Conservation (phyloP, 352 stramenopile genomes). For the Globisporangium abappressorium region DNA sequence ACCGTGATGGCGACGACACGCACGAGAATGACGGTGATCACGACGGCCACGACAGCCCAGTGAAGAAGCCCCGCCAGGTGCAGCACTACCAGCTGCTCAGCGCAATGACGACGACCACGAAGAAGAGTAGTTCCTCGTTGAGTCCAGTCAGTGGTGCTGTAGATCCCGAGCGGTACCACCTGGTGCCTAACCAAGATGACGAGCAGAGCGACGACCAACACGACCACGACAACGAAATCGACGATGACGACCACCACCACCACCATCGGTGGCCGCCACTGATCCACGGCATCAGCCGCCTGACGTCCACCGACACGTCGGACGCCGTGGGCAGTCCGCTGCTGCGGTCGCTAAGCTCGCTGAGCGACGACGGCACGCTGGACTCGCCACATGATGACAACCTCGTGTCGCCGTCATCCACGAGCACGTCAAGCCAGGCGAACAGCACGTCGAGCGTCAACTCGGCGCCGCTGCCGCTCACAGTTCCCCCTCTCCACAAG, state of each 20-base stretch:
- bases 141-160: not conserved
- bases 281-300: constrained; percentile 9
- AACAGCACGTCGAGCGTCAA: constrained; percentile 27
- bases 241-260: not conserved
- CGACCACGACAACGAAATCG: not conserved
- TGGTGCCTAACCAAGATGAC: constrained; percentile 1
- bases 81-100: constrained; percentile 10
- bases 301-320: constrained; percentile 21
- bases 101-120: not conserved
- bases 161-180: constrained; percentile 2
- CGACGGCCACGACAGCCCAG: not conserved
- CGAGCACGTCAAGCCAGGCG: constrained; percentile 42
- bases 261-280: constrained; percentile 12
- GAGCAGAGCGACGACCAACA: constrained; percentile 7
- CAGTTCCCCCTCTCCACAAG: constrained; percentile 16
- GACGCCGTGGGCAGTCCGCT: constrained; percentile 28
- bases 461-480: constrained; percentile 30
- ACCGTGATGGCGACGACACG: constrained; percentile 15
- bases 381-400: constrained; percentile 40
- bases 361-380: constrained; percentile 35
- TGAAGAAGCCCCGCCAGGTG: not conserved
- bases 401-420: constrained; percentile 62
- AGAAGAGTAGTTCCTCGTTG: constrained; percentile 4
- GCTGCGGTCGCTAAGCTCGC: constrained; percentile 39
- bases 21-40: constrained; percentile 10